Conservation (phyloP, 768 basidiomycete species). For the Hirschioporus abietinus region DNA sequence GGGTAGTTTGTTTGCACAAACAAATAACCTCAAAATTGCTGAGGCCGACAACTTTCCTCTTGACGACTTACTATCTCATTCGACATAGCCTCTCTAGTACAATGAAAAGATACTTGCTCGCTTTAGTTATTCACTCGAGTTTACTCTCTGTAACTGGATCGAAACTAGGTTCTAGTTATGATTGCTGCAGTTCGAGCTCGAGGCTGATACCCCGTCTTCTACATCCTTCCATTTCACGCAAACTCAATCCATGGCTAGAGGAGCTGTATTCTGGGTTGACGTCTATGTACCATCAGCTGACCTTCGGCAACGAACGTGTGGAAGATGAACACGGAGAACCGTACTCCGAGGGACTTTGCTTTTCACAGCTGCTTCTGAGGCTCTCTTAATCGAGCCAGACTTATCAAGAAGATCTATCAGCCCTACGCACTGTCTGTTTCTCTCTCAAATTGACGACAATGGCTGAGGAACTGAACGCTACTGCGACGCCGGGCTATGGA, state of each 20-base stretch:
- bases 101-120: no score
- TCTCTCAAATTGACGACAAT: background rate
- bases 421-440: background rate
- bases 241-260: background rate
- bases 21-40: no score
- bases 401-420: background rate
- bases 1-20: no score
- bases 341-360: background rate
- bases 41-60: no score
- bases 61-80: no score
- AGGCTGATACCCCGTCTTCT: background rate
- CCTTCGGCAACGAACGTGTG: background rate
- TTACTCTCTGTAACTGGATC: no score
- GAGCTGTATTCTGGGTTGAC: background rate
- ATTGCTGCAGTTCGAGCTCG: no score
- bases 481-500: conserved; percentile 24
- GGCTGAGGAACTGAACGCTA: conserved; percentile 11
- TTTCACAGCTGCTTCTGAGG: background rate
- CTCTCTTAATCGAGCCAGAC: background rate
- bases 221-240: background rate
- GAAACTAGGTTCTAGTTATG: no score
- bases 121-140: no score
- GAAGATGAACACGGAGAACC: background rate
- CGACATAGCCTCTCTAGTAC: no score
- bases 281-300: background rate